Evolutionary conservation across 768 basidiomycete genomes (phyloP), one percentile per base, ranked within the genome.

Genomic region (Trametes cinnabarina): DNA sequence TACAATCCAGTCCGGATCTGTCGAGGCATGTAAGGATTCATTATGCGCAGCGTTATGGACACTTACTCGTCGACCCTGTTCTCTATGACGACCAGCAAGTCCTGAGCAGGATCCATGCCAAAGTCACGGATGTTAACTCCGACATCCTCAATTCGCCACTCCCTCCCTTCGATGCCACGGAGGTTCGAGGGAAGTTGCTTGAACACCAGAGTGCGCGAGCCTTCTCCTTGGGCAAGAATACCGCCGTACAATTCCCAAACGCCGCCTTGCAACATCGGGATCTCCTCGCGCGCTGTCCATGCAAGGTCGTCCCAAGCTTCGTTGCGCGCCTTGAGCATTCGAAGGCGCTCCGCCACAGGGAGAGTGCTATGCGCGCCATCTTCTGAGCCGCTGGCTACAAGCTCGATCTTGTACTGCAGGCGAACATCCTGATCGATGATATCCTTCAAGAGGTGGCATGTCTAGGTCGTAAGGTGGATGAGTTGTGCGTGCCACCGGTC

Each of bases 51-150:
- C 14, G 34, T 34, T 34, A 34, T 7, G 8, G n/a, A 39, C 9
- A 53, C 63, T 53, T 41, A 55, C 54, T 50, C 23, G 35, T 55
- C 47, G 3, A 22, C 26, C 2, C 74, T 25, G 34, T 63, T 68
- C 62, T 81, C 77, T 6, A 85, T 69, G 17, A 82, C 60, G 8
- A 87, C 76, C 9, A 88, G 73, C 30, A 90, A 75, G 66, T 88
- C 82, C 64, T 87, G 86, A 22, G 82, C 77, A 17, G 85, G 83
- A 66, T 89, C 87, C 74, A 90, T 79, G 7, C 75, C 76, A 61
- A 85, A 85, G 63, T 86, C 85, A n/a, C 80, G 76, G 12, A 84
- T 63, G 15, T 58, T 34, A 34, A 80, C 61, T 4, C 71, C 63
- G 3, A 67, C 63, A 20, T 60, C 55, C 10, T 71, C 66, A 17